A percentile compares a stretch with the other conserved stretches of the same genome.
These are phyloP conservation scores for Vaccinium vitisidaea DNA, from an alignment of 148 eudicot species.

Conservation along the genomic window DNA sequence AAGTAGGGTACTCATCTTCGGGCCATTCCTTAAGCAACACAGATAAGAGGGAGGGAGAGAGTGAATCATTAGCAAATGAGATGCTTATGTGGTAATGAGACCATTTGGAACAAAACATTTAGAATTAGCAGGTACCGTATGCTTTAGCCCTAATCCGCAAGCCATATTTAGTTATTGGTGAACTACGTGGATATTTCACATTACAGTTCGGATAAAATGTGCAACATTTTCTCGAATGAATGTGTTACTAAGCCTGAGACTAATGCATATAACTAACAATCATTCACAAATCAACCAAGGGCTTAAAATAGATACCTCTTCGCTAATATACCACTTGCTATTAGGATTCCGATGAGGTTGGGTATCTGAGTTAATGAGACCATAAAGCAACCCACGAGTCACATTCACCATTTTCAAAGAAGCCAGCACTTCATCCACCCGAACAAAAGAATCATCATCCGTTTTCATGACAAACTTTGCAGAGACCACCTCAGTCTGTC, in stretches of 20 bases:
- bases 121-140: background rate
- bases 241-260: background rate
- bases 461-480: slow-evolving; percentile 94
- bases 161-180: background rate
- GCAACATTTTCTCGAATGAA: background rate
- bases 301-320: slow-evolving; percentile 45
- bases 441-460: slow-evolving; percentile 97
- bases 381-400: slow-evolving; percentile 77
- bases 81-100: background rate
- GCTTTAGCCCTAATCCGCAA: background rate
- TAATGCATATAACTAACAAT: background rate
- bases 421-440: slow-evolving; percentile 82
- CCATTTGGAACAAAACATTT: background rate
- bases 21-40: slow-evolving; percentile 72
- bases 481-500: slow-evolving; percentile 77
- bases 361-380: slow-evolving; percentile 82
- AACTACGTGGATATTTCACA: background rate
- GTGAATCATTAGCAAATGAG: background rate
- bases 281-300: background rate
- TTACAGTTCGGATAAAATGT: background rate
- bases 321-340: slow-evolving; percentile 93
- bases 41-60: slow-evolving; percentile 13
- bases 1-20: slow-evolving; percentile 76
- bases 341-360: slow-evolving; percentile 80
- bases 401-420: slow-evolving; percentile 59